Evolutionary conservation across 192 early-diverging fungal species (phyloP).

Genomic region (Mortierella alpina): DNA sequence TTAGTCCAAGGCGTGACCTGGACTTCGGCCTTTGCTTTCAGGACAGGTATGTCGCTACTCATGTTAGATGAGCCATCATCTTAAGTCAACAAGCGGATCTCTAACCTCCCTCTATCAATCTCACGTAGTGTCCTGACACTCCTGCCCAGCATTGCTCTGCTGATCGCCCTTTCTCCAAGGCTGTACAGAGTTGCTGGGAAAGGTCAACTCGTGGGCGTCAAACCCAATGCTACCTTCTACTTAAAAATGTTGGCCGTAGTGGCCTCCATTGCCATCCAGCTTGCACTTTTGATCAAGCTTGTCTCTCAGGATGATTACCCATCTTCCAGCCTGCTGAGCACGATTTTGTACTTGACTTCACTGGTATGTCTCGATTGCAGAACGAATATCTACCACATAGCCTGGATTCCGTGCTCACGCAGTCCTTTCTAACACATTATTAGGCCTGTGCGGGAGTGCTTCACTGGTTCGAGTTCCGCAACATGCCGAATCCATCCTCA

Average conservation of each 20-base stretch:
- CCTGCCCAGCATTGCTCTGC: constrained; percentile 7
- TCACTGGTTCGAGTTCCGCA: constrained; percentile 29
- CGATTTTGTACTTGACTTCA: constrained; percentile 7
- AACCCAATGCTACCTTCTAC: background rate
- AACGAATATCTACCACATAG: background rate
- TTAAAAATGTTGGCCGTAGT: constrained; percentile 1
- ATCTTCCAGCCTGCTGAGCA: constrained; percentile 10
- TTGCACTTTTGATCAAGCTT: constrained; percentile 6
- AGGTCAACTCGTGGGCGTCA: constrained; percentile 14
- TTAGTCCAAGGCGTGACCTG: constrained; percentile 16
- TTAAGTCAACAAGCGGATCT: background rate
- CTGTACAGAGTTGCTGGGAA: constrained; percentile 6
- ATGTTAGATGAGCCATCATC: background rate
- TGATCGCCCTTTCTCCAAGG: constrained; percentile 13
- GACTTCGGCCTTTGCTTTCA: constrained; percentile 34
- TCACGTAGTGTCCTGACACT: background rate
- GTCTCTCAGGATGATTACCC: background rate
- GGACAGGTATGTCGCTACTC: constrained; percentile 26
- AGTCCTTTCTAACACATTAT: background rate
- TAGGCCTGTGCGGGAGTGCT: background rate
- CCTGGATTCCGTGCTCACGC: background rate
- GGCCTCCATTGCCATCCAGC: constrained; percentile 7
- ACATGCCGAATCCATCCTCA: constrained; percentile 50
- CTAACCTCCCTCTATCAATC: background rate
- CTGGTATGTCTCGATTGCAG: constrained; percentile 1